Evolutionary conservation across 208 protist species (phyloP).

Genomic region (Leishmania tropica): DNA sequence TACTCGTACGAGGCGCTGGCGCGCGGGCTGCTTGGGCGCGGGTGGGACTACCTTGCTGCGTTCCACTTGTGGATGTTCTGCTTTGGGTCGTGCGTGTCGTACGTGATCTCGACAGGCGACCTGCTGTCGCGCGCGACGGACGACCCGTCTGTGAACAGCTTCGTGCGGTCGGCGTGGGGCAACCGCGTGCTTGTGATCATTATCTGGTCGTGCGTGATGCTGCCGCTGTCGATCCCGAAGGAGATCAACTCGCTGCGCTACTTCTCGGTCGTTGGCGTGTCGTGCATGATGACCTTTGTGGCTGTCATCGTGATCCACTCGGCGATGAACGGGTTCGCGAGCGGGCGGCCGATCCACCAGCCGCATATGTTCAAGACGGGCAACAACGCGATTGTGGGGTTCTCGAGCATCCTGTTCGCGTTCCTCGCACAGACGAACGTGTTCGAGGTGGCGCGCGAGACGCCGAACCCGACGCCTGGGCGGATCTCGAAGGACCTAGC

Average conservation of each 20-base stretch:
- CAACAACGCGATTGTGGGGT: constrained; percentile 61
- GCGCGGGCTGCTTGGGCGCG: constrained; percentile 65
- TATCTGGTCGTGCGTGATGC: constrained; percentile 75
- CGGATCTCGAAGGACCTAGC: constrained; percentile 55
- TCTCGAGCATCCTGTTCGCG: constrained; percentile 85
- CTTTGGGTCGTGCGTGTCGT: constrained; percentile 82
- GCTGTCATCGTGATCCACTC: constrained; percentile 77
- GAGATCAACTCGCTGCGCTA: constrained; percentile 89
- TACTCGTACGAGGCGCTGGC: constrained; percentile 71
- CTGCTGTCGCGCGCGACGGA: constrained; percentile 54
- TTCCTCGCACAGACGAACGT: constrained; percentile 84
- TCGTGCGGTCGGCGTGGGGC: constrained; percentile 47
- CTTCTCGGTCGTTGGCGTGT: constrained; percentile 70
- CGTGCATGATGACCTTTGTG: constrained; percentile 81
- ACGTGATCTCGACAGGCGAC: constrained; percentile 82
- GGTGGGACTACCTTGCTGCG: constrained; percentile 76
- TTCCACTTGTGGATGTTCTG: constrained; percentile 86
- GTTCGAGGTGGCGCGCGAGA: constrained; percentile 76
- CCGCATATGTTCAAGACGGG: constrained; percentile 65
- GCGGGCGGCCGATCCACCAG: constrained; percentile 55
- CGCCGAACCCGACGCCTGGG: constrained; percentile 40
- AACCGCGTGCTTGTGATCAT: constrained; percentile 59
- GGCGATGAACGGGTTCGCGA: constrained; percentile 49
- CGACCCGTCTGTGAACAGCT: constrained; percentile 42
- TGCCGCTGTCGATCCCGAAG: constrained; percentile 80